Percentiles rank a stretch among this genome's conserved stretches.
Conservation (phyloP, 2,329 filamentous ascomycete species). For the Chaetomium sp. region DNA sequence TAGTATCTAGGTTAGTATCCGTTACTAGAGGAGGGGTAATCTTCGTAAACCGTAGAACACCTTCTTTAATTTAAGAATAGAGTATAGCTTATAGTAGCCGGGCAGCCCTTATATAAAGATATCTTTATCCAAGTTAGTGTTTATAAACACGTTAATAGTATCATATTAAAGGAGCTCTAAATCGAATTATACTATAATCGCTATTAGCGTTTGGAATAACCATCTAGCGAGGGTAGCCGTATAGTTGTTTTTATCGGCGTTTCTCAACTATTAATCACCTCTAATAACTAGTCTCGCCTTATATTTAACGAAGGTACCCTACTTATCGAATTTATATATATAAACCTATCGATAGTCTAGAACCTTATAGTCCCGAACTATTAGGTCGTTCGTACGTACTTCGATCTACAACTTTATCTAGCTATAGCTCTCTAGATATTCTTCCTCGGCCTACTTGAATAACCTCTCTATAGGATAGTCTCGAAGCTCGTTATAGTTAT, state of each 20-base stretch:
- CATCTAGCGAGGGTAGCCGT: constrained; percentile 21
- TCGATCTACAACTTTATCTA: neutral
- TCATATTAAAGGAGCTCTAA: constrained; percentile 30
- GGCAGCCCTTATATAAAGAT: constrained; percentile 25
- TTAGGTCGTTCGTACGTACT: neutral
- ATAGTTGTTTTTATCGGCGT: constrained; percentile 16
- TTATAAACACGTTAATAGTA: constrained; percentile 30
- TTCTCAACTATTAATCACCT: constrained; percentile 22
- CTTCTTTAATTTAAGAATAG: constrained; percentile 21
- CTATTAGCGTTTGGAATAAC: constrained; percentile 29
- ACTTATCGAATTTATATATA: constrained; percentile 31
- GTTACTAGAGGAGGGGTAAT: constrained; percentile 29
- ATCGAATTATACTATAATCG: constrained; percentile 28
- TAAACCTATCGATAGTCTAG: constrained; percentile 28
- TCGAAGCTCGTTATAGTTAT: constrained; percentile 5
- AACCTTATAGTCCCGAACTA: constrained; percentile 3
- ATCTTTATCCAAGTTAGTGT: constrained; percentile 22
- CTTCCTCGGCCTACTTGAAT: neutral
- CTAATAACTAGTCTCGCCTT: constrained; percentile 15
- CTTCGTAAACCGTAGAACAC: constrained; percentile 29
- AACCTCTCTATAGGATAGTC: neutral
- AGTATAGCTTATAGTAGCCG: constrained; percentile 5
- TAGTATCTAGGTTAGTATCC: constrained; percentile 21
- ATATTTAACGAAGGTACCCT: constrained; percentile 19
- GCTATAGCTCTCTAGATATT: constrained; percentile 7